Evolutionary conservation across 495 filamentous ascomycete genomes (phyloP).

Genomic region (Opeltia flavorubescens): DNA sequence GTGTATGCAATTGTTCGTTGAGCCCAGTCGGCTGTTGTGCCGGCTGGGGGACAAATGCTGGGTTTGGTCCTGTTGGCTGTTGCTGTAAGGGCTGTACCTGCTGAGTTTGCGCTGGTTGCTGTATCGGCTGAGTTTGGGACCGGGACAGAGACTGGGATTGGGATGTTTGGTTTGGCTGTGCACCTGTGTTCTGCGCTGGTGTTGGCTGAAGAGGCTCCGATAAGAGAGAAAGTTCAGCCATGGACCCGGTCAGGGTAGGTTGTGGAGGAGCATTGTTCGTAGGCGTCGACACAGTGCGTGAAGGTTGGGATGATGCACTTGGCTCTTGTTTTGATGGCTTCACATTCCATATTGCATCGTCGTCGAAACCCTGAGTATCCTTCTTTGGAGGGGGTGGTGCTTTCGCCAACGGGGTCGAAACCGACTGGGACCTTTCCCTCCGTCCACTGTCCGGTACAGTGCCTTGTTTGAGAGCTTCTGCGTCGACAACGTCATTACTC

Average conservation of each 20-base stretch:
- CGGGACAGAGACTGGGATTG: no score
- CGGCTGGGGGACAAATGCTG: conserved; percentile 27
- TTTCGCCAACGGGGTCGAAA: conserved; percentile 34
- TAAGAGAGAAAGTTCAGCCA: conserved; percentile 69
- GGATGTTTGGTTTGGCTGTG: conserved; percentile 21
- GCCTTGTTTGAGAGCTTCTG: conserved; percentile 63
- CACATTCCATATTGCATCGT: conserved; percentile 84
- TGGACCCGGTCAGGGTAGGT: conserved; percentile 48
- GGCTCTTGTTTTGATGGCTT: conserved; percentile 66
- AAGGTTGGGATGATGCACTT: conserved; percentile 16
- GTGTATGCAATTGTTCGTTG: conserved; percentile 14
- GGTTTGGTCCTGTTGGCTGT: conserved; percentile 33
- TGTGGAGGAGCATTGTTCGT: conserved; percentile 23
- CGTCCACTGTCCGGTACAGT: conserved; percentile 12
- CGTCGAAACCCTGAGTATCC: conserved; percentile 62
- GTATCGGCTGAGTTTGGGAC: conserved; percentile 26
- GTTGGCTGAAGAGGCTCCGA: conserved; percentile 64
- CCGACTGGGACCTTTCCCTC: conserved; percentile 29
- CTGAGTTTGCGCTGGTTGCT: conserved; percentile 26
- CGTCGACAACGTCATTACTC: conserved; percentile 73
- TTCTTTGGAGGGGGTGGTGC: conserved; percentile 29
- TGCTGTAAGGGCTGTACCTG: conserved; percentile 25
- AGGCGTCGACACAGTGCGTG: conserved; percentile 14
- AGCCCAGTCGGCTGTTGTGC: conserved; percentile 23
- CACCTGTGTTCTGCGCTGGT: conserved; percentile 37